phyloP scores from a whole-genome alignment of 2,329 filamentous ascomycete genomes.

The Didymella exigua region DNA sequence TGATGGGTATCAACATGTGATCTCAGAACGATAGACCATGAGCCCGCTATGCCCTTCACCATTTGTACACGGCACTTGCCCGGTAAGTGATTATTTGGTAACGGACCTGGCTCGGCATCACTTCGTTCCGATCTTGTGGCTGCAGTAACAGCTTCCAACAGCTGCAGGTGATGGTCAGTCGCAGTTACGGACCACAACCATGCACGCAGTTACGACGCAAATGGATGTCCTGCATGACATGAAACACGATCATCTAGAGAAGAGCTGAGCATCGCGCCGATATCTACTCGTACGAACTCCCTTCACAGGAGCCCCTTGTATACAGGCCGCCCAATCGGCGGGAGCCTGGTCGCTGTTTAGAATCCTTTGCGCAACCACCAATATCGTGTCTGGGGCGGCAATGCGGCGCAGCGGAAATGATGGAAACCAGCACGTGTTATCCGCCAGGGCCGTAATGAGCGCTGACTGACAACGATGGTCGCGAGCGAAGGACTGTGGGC shows the following conservation, averaged over 20 bases:
- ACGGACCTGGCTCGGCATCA: conserved; percentile 3
- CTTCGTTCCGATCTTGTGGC: not conserved
- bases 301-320: conserved; percentile 6
- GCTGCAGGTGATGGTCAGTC: not conserved
- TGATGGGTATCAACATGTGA: not conserved
- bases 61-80: not conserved
- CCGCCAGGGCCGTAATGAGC: not conserved
- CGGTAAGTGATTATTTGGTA: not conserved
- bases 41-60: not conserved
- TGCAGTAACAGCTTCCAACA: not conserved
- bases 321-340: not conserved
- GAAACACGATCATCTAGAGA: not conserved
- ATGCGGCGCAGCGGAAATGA: conserved; percentile 5
- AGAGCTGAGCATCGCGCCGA: not conserved
- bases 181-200: not conserved
- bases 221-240: not conserved
- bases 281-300: not conserved
- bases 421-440: not conserved
- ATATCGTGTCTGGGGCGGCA: not conserved
- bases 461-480: not conserved
- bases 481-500: not conserved
- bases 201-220: not conserved
- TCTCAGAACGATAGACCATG: not conserved
- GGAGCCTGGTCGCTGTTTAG: not conserved
- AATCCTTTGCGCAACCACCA: conserved; percentile 6